Percentiles rank a stretch among this genome's conserved stretches.
Evolutionary conservation across 2,329 filamentous ascomycete genomes (phyloP).

Genomic region (Bipolaris sorokiniana): DNA sequence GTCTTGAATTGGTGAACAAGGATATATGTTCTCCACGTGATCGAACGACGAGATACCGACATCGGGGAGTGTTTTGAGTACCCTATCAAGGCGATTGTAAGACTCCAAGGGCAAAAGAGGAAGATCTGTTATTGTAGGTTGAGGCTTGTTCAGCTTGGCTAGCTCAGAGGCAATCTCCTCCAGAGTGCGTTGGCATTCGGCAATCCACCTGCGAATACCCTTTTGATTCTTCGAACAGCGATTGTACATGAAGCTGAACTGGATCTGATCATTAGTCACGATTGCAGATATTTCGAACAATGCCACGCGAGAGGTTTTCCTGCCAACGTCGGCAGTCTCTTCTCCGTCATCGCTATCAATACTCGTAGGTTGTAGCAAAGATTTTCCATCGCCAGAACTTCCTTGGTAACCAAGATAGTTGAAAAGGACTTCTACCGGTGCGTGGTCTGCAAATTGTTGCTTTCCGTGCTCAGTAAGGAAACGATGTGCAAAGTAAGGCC

Average conservation of each 20-base stretch:
- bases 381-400: constrained; percentile 55
- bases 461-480: constrained; percentile 39
- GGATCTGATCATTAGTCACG: constrained; percentile 29
- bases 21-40: constrained; percentile 43
- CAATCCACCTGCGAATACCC: constrained; percentile 43
- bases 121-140: constrained; percentile 43
- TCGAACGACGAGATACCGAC: constrained; percentile 31
- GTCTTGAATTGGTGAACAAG: constrained; percentile 42
- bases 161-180: constrained; percentile 38
- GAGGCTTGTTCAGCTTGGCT: constrained; percentile 27
- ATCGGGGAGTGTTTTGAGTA: constrained; percentile 34
- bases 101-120: constrained; percentile 42
- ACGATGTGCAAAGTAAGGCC: constrained; percentile 56
- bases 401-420: constrained; percentile 61
- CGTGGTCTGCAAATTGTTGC: constrained; percentile 46
- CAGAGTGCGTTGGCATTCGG: constrained; percentile 41
- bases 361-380: constrained; percentile 51
- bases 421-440: constrained; percentile 65
- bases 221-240: constrained; percentile 41
- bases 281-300: constrained; percentile 44
- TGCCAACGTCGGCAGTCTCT: constrained; percentile 37
- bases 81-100: constrained; percentile 37
- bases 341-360: constrained; percentile 36
- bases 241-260: constrained; percentile 45
- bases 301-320: constrained; percentile 34